Conservation (phyloP, 2,329 filamentous ascomycete genomes). For the Botrytis paeoniae region DNA sequence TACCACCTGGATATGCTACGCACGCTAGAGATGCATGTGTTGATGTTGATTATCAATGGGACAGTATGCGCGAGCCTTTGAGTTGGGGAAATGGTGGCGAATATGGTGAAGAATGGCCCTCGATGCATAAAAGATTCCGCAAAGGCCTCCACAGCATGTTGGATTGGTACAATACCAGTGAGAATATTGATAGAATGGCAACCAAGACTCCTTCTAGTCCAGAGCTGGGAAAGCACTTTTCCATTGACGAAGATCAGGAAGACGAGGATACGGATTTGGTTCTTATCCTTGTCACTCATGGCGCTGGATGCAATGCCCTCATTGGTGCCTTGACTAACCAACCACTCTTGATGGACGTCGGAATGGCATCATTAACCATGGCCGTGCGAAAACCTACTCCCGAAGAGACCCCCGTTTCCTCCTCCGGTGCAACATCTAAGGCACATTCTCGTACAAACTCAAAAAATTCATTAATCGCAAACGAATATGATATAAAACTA, state of each 20-base stretch:
- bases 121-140: constrained; percentile 89
- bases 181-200: constrained; percentile 51
- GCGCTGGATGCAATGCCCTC: constrained; percentile 91
- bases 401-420: constrained; percentile 25
- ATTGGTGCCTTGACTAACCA: constrained; percentile 90
- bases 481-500: constrained; percentile 70
- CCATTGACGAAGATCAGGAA: constrained; percentile 44
- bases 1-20: constrained; percentile 82
- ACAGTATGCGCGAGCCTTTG: constrained; percentile 76
- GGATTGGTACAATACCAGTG: constrained; percentile 71
- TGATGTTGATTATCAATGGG: constrained; percentile 92
- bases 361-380: constrained; percentile 88
- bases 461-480: constrained; percentile 47
- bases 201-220: constrained; percentile 45
- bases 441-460: constrained; percentile 41
- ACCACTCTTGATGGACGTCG: constrained; percentile 85
- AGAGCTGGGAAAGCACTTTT: constrained; percentile 32
- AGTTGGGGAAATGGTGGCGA: constrained; percentile 85
- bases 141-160: constrained; percentile 75
- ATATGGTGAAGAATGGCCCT: constrained; percentile 90
- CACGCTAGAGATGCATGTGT: constrained; percentile 87
- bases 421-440: constrained; percentile 35
- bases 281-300: constrained; percentile 86
- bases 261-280: constrained; percentile 71
- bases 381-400: constrained; percentile 58